A percentile compares a stretch with the other conserved stretches of the same genome.
Evolutionary conservation across 2,329 filamentous ascomycete genomes (phyloP).

Genomic region (Trichoderma endophyticum): DNA sequence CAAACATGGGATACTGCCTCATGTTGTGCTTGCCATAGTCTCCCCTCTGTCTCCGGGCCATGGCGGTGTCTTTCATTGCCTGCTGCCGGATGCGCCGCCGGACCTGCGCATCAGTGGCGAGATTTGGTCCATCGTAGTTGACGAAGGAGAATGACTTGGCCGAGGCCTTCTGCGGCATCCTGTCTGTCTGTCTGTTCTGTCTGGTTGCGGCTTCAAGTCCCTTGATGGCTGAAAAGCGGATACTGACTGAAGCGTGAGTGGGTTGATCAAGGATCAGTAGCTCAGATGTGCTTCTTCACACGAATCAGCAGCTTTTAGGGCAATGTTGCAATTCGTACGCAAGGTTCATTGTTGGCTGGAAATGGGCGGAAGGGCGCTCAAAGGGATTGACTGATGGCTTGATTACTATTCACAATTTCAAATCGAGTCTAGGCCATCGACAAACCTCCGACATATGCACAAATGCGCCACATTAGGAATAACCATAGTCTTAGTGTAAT

Average conservation of each 20-base stretch:
- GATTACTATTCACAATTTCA: conserved; percentile 10
- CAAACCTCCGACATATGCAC: not conserved
- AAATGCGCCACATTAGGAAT: not conserved
- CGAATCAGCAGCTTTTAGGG: not conserved
- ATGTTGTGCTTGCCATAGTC: conserved; percentile 13
- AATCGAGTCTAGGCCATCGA: conserved; percentile 11
- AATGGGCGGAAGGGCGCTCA: not conserved
- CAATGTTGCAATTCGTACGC: not conserved
- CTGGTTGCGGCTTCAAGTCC: not conserved
- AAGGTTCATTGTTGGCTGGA: not conserved
- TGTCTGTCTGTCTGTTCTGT: not conserved
- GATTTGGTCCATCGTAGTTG: conserved; percentile 5
- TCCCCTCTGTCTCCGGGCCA: conserved; percentile 3
- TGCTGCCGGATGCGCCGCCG: conserved; percentile 15
- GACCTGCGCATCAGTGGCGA: conserved; percentile 3
- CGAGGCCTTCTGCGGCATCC: not conserved
- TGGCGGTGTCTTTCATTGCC: conserved; percentile 8
- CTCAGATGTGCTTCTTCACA: not conserved
- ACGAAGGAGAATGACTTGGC: conserved; percentile 1
- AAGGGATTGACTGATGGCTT: not conserved
- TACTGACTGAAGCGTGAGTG: not conserved
- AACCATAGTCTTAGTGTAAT: not conserved
- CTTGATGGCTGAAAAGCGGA: not conserved
- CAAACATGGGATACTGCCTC: conserved; percentile 3
- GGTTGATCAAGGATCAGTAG: not conserved